These are phyloP conservation scores for Lyophyllum decastes DNA, from an alignment of 768 basidiomycete species.

Conservation along the genomic window DNA sequence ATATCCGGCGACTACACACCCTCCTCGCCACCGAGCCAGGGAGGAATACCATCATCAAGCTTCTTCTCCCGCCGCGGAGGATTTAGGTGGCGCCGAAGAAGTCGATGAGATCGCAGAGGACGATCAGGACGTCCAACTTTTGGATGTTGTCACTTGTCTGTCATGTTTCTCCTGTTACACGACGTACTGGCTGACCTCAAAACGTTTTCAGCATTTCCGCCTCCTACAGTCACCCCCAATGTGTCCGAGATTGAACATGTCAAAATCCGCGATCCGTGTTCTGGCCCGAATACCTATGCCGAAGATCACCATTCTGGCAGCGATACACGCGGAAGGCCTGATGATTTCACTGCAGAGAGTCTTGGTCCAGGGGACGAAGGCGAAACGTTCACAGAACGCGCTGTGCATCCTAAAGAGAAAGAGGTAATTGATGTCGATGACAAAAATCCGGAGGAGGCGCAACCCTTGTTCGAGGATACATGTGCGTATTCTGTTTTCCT, in stretches of 20 bases:
- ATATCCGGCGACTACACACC: background rate
- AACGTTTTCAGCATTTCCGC: conserved; percentile 10
- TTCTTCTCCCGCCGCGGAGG: background rate
- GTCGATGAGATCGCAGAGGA: conserved; percentile 18
- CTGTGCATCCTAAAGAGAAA: background rate
- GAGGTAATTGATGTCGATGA: conserved; percentile 11
- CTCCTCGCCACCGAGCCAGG: conserved; percentile 8
- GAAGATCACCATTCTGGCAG: conserved; percentile 21
- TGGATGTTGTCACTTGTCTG: conserved; percentile 33
- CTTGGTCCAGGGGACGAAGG: conserved; percentile 7
- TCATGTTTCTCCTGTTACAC: background rate
- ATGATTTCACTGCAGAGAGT: conserved; percentile 3
- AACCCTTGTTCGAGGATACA: conserved; percentile 32
- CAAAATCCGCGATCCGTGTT: conserved; percentile 37
- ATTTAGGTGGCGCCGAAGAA: conserved; percentile 6
- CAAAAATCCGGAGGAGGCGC: conserved; percentile 17
- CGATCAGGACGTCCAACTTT: conserved; percentile 31
- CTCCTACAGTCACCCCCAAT: conserved; percentile 25
- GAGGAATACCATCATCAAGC: background rate
- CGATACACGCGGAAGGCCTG: conserved; percentile 1
- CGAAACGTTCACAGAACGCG: background rate
- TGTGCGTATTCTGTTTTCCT: conserved; percentile 21
- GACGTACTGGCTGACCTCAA: background rate
- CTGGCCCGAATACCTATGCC: conserved; percentile 32
- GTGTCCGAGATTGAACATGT: conserved; percentile 11